Conservation (phyloP, 176 grass and related monocot species). For the Carex myosuroides region DNA sequence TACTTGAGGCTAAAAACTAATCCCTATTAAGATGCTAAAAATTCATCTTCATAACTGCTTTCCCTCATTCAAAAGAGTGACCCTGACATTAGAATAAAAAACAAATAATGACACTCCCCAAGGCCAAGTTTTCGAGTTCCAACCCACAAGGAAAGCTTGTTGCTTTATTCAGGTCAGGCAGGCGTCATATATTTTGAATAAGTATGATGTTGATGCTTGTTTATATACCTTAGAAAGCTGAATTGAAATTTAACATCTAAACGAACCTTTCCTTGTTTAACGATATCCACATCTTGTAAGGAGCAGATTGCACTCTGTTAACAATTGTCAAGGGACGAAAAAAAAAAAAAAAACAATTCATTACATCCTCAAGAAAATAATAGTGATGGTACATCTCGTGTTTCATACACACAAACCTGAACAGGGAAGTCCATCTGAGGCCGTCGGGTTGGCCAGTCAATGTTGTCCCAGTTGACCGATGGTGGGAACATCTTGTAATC, state of each 20-base stretch:
- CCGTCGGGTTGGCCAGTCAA: conserved; percentile 68
- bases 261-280: conserved; percentile 60
- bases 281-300: conserved; percentile 63
- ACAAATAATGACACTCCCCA: not conserved
- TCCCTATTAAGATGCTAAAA: not conserved
- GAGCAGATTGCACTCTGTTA: conserved; percentile 81
- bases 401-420: conserved; percentile 42
- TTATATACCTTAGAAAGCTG: not conserved
- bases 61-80: no score
- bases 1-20: not conserved
- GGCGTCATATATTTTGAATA: not conserved
- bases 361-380: not conserved
- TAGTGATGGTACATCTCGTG: not conserved
- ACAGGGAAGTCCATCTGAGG: conserved; percentile 95
- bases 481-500: conserved; percentile 98
- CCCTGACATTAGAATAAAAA: not conserved
- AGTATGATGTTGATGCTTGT: not conserved
- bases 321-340: not conserved
- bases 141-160: not conserved
- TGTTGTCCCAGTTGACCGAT: conserved; percentile 81
- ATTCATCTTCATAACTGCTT: not conserved
- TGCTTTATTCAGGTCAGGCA: not conserved
- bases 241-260: conserved; percentile 8
- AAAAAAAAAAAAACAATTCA: conserved; percentile 20
- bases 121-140: not conserved